These are phyloP conservation scores for Kwoniella mangroviensis DNA, from an alignment of 768 basidiomycete species.

Conservation along the genomic window DNA sequence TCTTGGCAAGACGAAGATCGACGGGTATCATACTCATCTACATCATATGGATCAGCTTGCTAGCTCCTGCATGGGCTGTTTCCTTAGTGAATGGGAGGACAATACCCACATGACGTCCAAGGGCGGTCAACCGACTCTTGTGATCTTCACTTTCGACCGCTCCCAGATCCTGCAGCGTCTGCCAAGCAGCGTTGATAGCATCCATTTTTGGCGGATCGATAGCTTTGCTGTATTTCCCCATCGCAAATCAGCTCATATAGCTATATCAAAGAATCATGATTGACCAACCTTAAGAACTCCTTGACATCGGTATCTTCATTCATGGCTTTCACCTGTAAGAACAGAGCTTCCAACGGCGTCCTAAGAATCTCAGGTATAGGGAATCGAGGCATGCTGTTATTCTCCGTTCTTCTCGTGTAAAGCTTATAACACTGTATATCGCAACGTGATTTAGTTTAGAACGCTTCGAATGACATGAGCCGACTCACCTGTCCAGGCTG, in stretches of 20 bases:
- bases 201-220: constrained; percentile 79
- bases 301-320: constrained; percentile 77
- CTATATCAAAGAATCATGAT: not conserved
- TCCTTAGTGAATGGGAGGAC: too few species aligned
- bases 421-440: constrained; percentile 92
- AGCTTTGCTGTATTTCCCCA: constrained; percentile 61
- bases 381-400: constrained; percentile 68
- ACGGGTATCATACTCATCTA: constrained; percentile 79
- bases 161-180: constrained; percentile 73
- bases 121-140: constrained; percentile 69
- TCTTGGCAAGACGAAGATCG: constrained; percentile 88
- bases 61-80: not conserved
- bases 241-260: not conserved
- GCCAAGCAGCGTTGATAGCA: constrained; percentile 78
- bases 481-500: constrained; percentile 59
- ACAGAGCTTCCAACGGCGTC: constrained; percentile 80
- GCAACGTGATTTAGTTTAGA: too few species aligned
- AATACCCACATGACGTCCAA: constrained; percentile 74
- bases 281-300: constrained; percentile 58
- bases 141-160: constrained; percentile 67
- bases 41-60: not conserved
- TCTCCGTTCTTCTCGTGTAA: constrained; percentile 75
- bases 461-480: too few species aligned
- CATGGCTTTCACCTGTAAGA: constrained; percentile 79
- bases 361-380: constrained; percentile 86